Conservation (phyloP, 768 basidiomycete species). For the Kwoniella newhampshirensis region DNA sequence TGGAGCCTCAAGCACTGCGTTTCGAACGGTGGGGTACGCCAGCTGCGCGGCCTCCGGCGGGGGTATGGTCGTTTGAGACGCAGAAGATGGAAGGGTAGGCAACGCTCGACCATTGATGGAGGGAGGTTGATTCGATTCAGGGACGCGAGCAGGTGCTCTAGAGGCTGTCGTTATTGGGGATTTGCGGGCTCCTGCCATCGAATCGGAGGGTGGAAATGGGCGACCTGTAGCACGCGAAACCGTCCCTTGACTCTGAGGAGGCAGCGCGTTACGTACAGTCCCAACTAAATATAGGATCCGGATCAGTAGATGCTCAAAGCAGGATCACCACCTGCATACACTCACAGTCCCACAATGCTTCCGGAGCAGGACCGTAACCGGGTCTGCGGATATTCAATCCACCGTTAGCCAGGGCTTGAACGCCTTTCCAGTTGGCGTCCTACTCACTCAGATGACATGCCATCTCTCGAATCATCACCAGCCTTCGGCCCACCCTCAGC, state of each 20-base stretch:
- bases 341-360: conserved; percentile 77
- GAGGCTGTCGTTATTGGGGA: neutral
- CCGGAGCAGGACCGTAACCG: conserved; percentile 56
- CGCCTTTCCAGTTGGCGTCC: neutral
- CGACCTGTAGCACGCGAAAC: conserved; percentile 64
- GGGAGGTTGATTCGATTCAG: conserved; percentile 8
- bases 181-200: neutral
- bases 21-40: conserved; percentile 16
- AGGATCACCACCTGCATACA: neutral
- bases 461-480: conserved; percentile 53
- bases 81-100: conserved; percentile 36
- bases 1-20: conserved; percentile 12
- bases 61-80: conserved; percentile 53
- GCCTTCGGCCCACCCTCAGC: conserved; percentile 75
- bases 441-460: conserved; percentile 18
- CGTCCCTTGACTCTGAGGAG: conserved; percentile 16
- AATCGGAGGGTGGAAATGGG: conserved; percentile 53
- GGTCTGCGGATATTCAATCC: conserved; percentile 12
- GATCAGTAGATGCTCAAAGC: neutral
- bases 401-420: neutral
- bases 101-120: conserved; percentile 24
- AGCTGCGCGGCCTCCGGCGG: neutral
- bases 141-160: neutral
- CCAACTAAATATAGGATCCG: conserved; percentile 60
- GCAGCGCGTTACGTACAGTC: conserved; percentile 74